These are phyloP conservation scores for Tolypocladium cylindrosporum DNA, from an alignment of 2,329 filamentous ascomycete species.

Conservation along the genomic window DNA sequence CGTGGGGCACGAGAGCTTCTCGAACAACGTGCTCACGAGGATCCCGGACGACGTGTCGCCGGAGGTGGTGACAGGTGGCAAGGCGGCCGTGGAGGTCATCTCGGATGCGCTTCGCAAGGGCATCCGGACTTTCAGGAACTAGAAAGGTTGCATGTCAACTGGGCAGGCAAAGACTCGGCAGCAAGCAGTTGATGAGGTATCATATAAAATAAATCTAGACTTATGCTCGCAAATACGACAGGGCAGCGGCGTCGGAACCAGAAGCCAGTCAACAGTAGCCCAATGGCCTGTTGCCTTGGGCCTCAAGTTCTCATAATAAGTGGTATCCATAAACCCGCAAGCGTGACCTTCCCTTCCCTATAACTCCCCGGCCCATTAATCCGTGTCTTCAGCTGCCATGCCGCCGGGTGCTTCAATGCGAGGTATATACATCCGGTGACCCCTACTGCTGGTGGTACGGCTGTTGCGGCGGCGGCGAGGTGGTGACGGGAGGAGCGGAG, in stretches of 20 bases:
- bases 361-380: background rate
- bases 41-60: background rate
- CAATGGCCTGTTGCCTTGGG: background rate
- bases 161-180: background rate
- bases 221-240: background rate
- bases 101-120: too few species aligned
- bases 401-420: background rate
- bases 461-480: conserved; percentile 1
- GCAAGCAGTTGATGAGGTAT: background rate
- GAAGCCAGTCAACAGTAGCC: background rate
- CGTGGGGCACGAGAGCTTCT: background rate
- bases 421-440: too few species aligned
- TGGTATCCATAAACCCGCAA: background rate
- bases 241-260: background rate
- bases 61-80: background rate
- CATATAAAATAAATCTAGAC: background rate
- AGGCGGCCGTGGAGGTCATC: background rate
- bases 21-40: background rate
- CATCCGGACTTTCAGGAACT: too few species aligned
- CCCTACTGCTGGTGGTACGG: conserved; percentile 1
- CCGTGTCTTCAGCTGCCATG: background rate
- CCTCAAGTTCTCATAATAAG: background rate
- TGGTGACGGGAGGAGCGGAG: background rate
- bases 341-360: background rate
- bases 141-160: too few species aligned